These are phyloP conservation scores for Colletotrichum camelliae DNA, from an alignment of 2,329 filamentous ascomycete genomes.

Conservation along the genomic window DNA sequence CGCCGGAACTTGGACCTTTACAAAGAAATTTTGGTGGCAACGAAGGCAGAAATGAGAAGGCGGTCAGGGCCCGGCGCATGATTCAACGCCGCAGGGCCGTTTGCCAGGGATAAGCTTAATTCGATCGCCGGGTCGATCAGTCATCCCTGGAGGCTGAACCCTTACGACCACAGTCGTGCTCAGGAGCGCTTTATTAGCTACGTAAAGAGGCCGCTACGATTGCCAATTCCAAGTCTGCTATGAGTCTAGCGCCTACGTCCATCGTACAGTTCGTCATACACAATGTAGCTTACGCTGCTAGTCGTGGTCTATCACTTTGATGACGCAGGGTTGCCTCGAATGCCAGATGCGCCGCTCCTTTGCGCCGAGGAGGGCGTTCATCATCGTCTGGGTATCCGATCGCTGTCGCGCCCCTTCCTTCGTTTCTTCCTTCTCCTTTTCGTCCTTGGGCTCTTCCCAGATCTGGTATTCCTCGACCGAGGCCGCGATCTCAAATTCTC, in stretches of 20 bases:
- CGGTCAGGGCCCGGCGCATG: conserved; percentile 13
- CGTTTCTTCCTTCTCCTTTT: conserved; percentile 31
- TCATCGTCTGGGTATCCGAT: conserved; percentile 61
- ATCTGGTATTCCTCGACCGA: conserved; percentile 81
- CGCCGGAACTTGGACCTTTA: background rate
- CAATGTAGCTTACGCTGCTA: background rate
- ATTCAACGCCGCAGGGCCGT: background rate
- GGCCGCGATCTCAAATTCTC: conserved; percentile 82
- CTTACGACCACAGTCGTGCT: background rate
- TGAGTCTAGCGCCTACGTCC: conserved; percentile 1
- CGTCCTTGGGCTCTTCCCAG: conserved; percentile 38
- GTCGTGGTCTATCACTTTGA: conserved; percentile 56
- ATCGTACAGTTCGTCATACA: conserved; percentile 10
- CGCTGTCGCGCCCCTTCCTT: conserved; percentile 40
- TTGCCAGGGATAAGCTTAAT: conserved; percentile 17
- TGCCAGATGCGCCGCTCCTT: conserved; percentile 71
- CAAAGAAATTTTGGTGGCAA: conserved; percentile 17
- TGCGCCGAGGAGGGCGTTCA: conserved; percentile 63
- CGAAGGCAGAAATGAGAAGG: conserved; percentile 11
- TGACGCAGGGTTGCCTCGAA: conserved; percentile 59
- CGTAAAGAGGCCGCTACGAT: background rate
- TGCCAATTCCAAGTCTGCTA: background rate
- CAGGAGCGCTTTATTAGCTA: conserved; percentile 5
- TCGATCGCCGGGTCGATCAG: background rate
- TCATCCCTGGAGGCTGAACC: background rate